A percentile compares a stretch with the other conserved stretches of the same genome.
phyloP scores from a whole-genome alignment of 495 filamentous ascomycete species.

The Chaetomium tenue region DNA sequence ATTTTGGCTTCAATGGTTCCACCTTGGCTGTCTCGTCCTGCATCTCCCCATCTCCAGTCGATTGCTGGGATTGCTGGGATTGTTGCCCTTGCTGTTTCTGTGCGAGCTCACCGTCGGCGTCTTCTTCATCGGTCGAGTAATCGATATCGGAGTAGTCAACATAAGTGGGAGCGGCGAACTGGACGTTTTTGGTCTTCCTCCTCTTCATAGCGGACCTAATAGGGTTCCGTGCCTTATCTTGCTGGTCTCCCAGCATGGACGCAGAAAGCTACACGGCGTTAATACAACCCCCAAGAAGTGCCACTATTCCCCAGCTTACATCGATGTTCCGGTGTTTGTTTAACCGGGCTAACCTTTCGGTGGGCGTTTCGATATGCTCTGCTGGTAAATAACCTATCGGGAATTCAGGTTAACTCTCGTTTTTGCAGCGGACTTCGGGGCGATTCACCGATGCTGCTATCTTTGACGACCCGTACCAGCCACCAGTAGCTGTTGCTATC shows the following conservation, averaged over 20 bases:
- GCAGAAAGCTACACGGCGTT: slow-evolving; percentile 66
- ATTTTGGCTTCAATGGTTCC: slow-evolving; percentile 46
- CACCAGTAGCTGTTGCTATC: slow-evolving; percentile 99
- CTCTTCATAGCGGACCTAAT: slow-evolving; percentile 87
- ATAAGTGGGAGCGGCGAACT: slow-evolving; percentile 82
- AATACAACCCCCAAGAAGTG: neutral
- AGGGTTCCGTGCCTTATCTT: slow-evolving; percentile 84
- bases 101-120: slow-evolving; percentile 39
- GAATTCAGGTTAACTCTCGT: slow-evolving; percentile 24
- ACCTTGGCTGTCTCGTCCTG: slow-evolving; percentile 52
- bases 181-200: slow-evolving; percentile 83
- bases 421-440: neutral
- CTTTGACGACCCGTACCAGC: slow-evolving; percentile 95
- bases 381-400: slow-evolving; percentile 84
- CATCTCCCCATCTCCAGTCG: slow-evolving; percentile 32
- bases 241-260: slow-evolving; percentile 89
- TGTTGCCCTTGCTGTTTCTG: slow-evolving; percentile 39
- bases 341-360: slow-evolving; percentile 84
- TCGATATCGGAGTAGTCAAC: slow-evolving; percentile 89
- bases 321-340: slow-evolving; percentile 99
- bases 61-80: slow-evolving; percentile 33
- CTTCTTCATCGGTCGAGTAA: slow-evolving; percentile 86
- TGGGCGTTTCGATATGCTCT: slow-evolving; percentile 98
- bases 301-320: slow-evolving; percentile 52
- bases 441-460: slow-evolving; percentile 86